phyloP scores from a whole-genome alignment of 2,329 filamentous ascomycete species.

The Teratosphaeria nubilosa region DNA sequence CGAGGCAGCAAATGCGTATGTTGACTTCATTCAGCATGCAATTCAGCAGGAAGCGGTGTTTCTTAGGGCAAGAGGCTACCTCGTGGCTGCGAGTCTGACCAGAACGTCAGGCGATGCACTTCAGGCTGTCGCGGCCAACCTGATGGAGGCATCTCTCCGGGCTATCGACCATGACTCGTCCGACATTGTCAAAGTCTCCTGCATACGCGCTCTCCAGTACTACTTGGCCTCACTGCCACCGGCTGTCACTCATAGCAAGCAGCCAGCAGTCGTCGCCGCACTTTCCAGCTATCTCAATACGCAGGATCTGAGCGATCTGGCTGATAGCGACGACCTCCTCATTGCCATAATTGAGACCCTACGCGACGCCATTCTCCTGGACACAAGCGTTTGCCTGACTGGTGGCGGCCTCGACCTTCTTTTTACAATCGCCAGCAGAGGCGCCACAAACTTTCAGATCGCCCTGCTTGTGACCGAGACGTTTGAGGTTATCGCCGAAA shows the following conservation, averaged over 20 bases:
- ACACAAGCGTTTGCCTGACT: slow-evolving; percentile 63
- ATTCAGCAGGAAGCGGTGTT: slow-evolving; percentile 64
- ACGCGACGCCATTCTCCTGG: slow-evolving; percentile 69
- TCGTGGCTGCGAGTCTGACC: slow-evolving; percentile 72
- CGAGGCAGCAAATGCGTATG: slow-evolving; percentile 61
- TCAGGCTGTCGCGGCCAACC: slow-evolving; percentile 44
- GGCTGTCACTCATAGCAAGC: slow-evolving; percentile 44
- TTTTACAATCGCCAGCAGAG: slow-evolving; percentile 80
- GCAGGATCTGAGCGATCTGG: slow-evolving; percentile 73
- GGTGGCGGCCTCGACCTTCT: slow-evolving; percentile 69
- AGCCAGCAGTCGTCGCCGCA: slow-evolving; percentile 50
- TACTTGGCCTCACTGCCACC: slow-evolving; percentile 47
- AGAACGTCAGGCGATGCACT: slow-evolving; percentile 53
- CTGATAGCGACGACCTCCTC: slow-evolving; percentile 83
- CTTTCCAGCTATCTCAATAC: slow-evolving; percentile 64
- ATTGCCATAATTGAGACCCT: slow-evolving; percentile 83
- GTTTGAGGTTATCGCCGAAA: slow-evolving; percentile 75
- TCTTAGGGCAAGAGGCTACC: slow-evolving; percentile 74
- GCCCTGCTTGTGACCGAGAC: slow-evolving; percentile 79
- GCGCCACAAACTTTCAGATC: slow-evolving; percentile 82
- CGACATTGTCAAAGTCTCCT: slow-evolving; percentile 85
- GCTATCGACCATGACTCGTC: slow-evolving; percentile 66
- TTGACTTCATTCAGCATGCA: slow-evolving; percentile 70
- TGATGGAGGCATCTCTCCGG: slow-evolving; percentile 64
- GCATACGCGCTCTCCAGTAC: slow-evolving; percentile 74